Evolutionary conservation across 169 alveolate genomes (phyloP).

Genomic region (Cryptosporidium felis): DNA sequence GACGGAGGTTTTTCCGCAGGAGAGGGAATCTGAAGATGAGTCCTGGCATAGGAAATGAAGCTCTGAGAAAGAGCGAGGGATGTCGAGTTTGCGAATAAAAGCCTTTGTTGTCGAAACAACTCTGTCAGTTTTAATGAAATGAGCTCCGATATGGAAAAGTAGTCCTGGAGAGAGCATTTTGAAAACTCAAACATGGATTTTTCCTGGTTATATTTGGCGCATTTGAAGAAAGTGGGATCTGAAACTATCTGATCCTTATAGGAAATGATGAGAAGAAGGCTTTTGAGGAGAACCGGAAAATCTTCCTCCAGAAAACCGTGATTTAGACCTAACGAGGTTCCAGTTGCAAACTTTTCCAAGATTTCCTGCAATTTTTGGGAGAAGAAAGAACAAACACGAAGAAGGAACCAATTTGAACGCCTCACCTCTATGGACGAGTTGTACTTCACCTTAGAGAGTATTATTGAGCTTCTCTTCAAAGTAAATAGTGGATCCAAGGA

Average conservation of each 20-base stretch:
- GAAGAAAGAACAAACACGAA: not conserved
- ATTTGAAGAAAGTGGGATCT: not conserved
- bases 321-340: too few species aligned
- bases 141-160: conserved; percentile 1
- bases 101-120: not conserved
- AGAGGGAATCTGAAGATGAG: conserved; percentile 3
- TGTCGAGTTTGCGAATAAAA: not conserved
- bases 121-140: not conserved
- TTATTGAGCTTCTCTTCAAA: not conserved
- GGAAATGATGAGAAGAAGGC: not conserved
- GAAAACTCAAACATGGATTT: not conserved
- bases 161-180: not conserved
- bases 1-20: conserved; percentile 33
- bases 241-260: not conserved
- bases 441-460: conserved; percentile 10
- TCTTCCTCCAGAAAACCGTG: too few species aligned
- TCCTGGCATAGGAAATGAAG: not conserved
- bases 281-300: conserved; percentile 3
- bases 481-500: conserved; percentile 35
- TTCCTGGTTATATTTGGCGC: not conserved
- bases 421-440: conserved; percentile 37
- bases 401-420: conserved; percentile 42
- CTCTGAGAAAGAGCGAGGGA: conserved; percentile 17
- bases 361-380: not conserved
- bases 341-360: not conserved